Base-by-base conservation (phyloP, 2,329 filamentous ascomycete genomes). In the Fusarium lateritium region DNA sequence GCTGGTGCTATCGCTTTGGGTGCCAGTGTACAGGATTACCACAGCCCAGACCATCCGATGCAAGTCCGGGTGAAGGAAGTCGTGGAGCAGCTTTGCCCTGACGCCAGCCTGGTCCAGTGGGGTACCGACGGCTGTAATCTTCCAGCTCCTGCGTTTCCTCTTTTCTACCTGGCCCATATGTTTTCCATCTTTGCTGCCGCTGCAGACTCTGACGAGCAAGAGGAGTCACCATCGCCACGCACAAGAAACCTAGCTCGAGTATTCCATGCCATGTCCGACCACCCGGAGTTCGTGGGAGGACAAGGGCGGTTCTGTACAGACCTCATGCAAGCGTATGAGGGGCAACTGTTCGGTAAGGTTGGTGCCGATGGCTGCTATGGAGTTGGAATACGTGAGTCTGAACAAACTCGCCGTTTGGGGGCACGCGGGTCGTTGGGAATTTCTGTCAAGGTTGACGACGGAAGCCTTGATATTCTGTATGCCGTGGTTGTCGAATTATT, bases 321-420 rank as follows among this genome's bases (percentile, higher is more conserved):
- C 9, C 74, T 86, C 3, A 84, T 85, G 82, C 28, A 56, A 11
- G 72, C 72, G 3, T 85, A 80, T 52, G 43, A 66, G 3, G 81
- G 80, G 0, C 28, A 60, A 0, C 53, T 84, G 0, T 77, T 84
- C 38, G 83, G 84, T 2, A 86, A 86, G 62, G 42, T 85, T 4
- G 84, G 84, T 0, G 83, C 84, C 0, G 83, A 85, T 66, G 84
- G 78, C 0, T 86, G 81, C 47, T 86, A 86, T 66, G 82, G 78
- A 1, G 71, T 85, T 9, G 83, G 79, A 0, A 68, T 85, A 5
- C 75, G 79, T n/a, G 76, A 72, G 9, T 81, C 78, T 1, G 73
- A 79, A 26, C 65, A 77, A 21, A 83, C 82, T 1, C 69, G 56
- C n/a, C 64, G 55, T 2, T 73, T 83, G 5, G 80, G 82, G 0